Conservation (phyloP, 495 filamentous ascomycete species). For the Aspergillus nidulans region DNA sequence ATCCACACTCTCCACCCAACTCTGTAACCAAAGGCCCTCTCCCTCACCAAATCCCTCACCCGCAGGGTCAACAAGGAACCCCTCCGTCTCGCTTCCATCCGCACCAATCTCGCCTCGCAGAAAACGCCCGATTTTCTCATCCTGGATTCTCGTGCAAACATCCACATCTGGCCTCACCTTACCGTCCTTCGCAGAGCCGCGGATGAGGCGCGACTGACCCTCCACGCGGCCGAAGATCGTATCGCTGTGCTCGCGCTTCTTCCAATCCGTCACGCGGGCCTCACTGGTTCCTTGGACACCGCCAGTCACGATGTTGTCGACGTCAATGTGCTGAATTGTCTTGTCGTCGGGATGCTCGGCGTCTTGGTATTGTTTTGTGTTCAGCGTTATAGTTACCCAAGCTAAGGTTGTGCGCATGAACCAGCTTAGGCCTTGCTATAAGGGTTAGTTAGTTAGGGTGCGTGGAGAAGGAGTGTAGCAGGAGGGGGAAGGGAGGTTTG, state of each 20-base stretch:
- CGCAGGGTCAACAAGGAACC: constrained; percentile 35
- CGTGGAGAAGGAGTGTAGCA: constrained; percentile 2
- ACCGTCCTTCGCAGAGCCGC: constrained; percentile 29
- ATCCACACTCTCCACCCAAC: constrained; percentile 40
- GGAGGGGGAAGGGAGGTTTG: not conserved
- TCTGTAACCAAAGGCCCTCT: constrained; percentile 42
- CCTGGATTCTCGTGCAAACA: constrained; percentile 29
- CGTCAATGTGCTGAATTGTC: constrained; percentile 66
- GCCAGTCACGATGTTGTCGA: constrained; percentile 71
- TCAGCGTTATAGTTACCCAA: constrained; percentile 67
- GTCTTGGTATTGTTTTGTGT: constrained; percentile 67
- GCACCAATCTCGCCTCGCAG: constrained; percentile 35
- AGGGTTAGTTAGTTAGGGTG: constrained; percentile 9
- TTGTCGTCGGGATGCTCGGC: constrained; percentile 38
- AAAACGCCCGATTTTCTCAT: constrained; percentile 43
- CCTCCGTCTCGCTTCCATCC: constrained; percentile 34
- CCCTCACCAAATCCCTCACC: constrained; percentile 35
- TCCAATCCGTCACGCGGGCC: constrained; percentile 66
- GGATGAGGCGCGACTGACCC: constrained; percentile 56
- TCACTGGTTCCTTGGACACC: constrained; percentile 72
- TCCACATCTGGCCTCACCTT: constrained; percentile 33
- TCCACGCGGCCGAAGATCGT: constrained; percentile 72
- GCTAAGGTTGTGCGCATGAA: constrained; percentile 70
- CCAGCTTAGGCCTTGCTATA: constrained; percentile 80
- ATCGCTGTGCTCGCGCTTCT: constrained; percentile 66